Evolutionary conservation across 2,329 filamentous ascomycete species (phyloP).

Genomic region (Aspergillus neotritici): DNA sequence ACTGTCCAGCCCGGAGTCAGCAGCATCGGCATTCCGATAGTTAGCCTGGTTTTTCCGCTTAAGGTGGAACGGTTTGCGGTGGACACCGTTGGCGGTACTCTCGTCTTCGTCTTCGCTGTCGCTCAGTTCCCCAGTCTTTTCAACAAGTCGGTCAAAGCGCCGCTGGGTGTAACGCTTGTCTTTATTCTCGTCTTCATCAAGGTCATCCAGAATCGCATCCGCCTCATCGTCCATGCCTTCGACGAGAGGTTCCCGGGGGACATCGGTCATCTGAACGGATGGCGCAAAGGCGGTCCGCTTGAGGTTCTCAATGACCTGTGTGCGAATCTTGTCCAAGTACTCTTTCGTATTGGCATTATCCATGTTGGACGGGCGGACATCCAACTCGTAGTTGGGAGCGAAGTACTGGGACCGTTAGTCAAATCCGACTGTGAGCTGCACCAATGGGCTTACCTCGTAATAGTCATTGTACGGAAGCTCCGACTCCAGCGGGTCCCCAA

Average conservation of each 20-base stretch:
- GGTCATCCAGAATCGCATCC: constrained; percentile 59
- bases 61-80: constrained; percentile 45
- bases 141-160: constrained; percentile 71
- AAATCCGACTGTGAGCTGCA: neutral
- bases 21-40: constrained; percentile 53
- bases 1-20: constrained; percentile 50
- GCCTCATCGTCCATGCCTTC: constrained; percentile 59
- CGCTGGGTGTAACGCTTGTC: constrained; percentile 77
- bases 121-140: constrained; percentile 73
- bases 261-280: constrained; percentile 60
- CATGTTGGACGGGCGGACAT: constrained; percentile 66
- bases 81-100: constrained; percentile 62
- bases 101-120: constrained; percentile 88
- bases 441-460: constrained; percentile 56
- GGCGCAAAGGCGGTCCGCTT: constrained; percentile 58
- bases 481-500: constrained; percentile 72
- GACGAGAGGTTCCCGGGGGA: constrained; percentile 52
- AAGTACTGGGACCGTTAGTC: constrained; percentile 52
- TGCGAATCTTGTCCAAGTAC: constrained; percentile 63
- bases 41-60: constrained; percentile 57
- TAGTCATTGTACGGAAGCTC: constrained; percentile 96
- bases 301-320: constrained; percentile 61
- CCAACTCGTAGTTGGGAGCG: constrained; percentile 63
- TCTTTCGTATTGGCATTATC: constrained; percentile 65
- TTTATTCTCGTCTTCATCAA: constrained; percentile 81